Conservation (phyloP, 148 eudicot genomes). For the Silene uniflora region DNA sequence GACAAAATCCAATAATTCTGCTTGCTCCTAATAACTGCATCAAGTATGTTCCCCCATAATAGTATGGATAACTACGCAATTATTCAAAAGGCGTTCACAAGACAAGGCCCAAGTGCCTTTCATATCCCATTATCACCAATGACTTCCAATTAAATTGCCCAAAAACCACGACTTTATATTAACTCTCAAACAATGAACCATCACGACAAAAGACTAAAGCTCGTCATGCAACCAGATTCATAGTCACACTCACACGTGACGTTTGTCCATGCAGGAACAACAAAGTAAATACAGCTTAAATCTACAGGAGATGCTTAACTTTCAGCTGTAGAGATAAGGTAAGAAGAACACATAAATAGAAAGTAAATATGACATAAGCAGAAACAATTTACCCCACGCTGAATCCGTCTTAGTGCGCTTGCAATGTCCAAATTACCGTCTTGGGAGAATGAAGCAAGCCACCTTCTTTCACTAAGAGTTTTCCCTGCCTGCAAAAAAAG, state of each 20-base stretch:
- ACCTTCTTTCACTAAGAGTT: slow-evolving; percentile 88
- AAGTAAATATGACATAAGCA: neutral
- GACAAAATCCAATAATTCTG: no score
- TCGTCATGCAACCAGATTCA: neutral
- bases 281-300: neutral
- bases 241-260: neutral
- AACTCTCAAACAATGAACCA: neutral
- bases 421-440: slow-evolving; percentile 91
- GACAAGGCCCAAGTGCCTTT: neutral
- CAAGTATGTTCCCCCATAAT: neutral
- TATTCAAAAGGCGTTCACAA: neutral
- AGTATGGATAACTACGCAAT: neutral
- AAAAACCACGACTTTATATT: neutral
- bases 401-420: slow-evolving; percentile 73
- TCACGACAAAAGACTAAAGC: neutral
- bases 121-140: neutral
- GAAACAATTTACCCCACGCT: slow-evolving; percentile 62
- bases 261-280: neutral
- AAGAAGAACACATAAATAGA: neutral
- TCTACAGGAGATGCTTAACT: neutral
- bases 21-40: neutral
- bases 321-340: neutral
- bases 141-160: neutral
- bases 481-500: slow-evolving; percentile 52
- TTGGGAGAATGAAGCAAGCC: slow-evolving; percentile 72